Percentiles rank a stretch among this genome's conserved stretches.
These are phyloP conservation scores for Golubevia sp. DNA, from an alignment of 1,284 basidiomycete species.

Conservation along the genomic window DNA sequence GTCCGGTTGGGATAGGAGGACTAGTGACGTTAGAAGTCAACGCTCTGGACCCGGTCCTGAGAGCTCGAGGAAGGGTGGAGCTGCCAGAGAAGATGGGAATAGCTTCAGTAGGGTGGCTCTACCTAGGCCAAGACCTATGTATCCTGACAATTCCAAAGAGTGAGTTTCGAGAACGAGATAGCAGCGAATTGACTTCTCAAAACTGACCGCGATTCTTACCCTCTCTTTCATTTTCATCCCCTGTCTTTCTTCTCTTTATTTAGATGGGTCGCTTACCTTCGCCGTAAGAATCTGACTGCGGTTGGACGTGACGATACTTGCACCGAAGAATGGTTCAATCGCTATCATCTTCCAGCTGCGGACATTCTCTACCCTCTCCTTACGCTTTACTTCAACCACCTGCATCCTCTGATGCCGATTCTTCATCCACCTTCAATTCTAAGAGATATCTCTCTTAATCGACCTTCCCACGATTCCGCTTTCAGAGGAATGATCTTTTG, in stretches of 20 bases:
- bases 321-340: slow-evolving; percentile 36
- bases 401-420: slow-evolving; percentile 48
- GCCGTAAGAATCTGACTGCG: slow-evolving; percentile 41
- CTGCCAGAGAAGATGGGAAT: background rate
- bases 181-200: background rate
- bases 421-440: slow-evolving; percentile 36
- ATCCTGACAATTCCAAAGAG: slow-evolving; percentile 39
- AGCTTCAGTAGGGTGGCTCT: background rate
- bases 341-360: slow-evolving; percentile 32
- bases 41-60: background rate
- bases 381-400: slow-evolving; percentile 29
- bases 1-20: background rate
- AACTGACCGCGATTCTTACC: background rate
- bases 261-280: slow-evolving; percentile 38
- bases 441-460: slow-evolving; percentile 25
- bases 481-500: slow-evolving; percentile 50
- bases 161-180: no score
- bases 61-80: background rate
- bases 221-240: background rate
- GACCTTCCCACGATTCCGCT: slow-evolving; percentile 38
- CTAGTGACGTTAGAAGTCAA: background rate
- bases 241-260: background rate
- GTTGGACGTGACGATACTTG: slow-evolving; percentile 42
- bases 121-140: slow-evolving; percentile 20
- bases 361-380: slow-evolving; percentile 28